These are phyloP conservation scores for Cordyceps javanica DNA, from an alignment of 2,329 filamentous ascomycete species.

Conservation along the genomic window DNA sequence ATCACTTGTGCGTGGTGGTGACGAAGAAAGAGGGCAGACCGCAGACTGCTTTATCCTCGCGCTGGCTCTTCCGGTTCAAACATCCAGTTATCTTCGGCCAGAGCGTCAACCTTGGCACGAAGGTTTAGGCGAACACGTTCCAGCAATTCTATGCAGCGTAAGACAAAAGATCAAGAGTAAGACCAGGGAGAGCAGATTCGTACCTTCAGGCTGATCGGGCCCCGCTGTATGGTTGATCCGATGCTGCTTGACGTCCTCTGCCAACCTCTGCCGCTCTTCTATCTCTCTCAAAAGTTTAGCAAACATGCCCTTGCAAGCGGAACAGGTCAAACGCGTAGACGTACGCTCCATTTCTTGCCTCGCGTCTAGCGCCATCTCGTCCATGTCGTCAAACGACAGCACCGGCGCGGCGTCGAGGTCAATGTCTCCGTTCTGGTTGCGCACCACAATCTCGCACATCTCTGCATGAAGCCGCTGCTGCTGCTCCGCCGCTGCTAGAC, in stretches of 20 bases:
- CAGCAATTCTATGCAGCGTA: slow-evolving; percentile 51
- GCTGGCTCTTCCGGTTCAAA: slow-evolving; percentile 63
- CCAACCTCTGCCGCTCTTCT: slow-evolving; percentile 55
- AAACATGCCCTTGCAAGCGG: not conserved
- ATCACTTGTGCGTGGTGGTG: not conserved
- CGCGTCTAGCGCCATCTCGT: slow-evolving; percentile 51
- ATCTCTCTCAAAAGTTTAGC: slow-evolving; percentile 4
- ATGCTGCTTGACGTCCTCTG: slow-evolving; percentile 57
- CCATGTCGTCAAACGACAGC: slow-evolving; percentile 46
- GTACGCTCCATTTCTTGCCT: slow-evolving; percentile 50
- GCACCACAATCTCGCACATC: slow-evolving; percentile 53
- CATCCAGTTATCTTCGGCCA: slow-evolving; percentile 88
- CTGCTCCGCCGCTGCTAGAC: slow-evolving; percentile 37
- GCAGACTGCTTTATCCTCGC: slow-evolving; percentile 27
- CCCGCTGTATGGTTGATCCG: slow-evolving; percentile 48
- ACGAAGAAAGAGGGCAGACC: no score
- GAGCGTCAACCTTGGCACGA: slow-evolving; percentile 62
- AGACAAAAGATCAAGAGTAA: slow-evolving; percentile 9
- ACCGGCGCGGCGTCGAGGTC: slow-evolving; percentile 53
- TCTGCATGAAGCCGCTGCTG: slow-evolving; percentile 27
- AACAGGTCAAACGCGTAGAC: slow-evolving; percentile 16
- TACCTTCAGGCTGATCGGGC: slow-evolving; percentile 61
- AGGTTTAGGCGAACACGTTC: slow-evolving; percentile 65
- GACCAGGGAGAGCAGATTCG: slow-evolving; percentile 19
- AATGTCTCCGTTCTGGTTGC: slow-evolving; percentile 57